These are phyloP conservation scores for Zarea fungicola DNA, from an alignment of 2,329 filamentous ascomycete genomes.

Conservation along the genomic window DNA sequence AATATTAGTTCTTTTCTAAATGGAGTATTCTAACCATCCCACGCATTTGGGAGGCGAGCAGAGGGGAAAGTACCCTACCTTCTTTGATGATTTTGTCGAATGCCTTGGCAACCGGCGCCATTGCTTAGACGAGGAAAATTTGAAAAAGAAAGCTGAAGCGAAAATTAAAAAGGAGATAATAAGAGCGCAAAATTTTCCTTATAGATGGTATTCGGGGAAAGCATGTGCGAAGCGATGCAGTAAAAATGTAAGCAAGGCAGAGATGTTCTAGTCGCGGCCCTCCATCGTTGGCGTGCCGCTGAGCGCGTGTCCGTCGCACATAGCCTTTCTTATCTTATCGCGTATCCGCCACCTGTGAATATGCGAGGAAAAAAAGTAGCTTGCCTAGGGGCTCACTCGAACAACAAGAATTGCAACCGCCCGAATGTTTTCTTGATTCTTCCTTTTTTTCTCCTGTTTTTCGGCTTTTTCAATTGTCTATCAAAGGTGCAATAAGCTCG, in stretches of 20 bases:
- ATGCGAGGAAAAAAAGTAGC: background rate
- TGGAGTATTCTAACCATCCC: background rate
- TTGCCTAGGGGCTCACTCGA: constrained; percentile 1
- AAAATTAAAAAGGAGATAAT: background rate
- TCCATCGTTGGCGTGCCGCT: background rate
- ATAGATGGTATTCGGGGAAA: no score
- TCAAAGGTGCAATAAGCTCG: no score
- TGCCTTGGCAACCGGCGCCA: constrained; percentile 15
- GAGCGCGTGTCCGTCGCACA: constrained; percentile 9
- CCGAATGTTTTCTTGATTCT: background rate
- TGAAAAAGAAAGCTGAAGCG: background rate
- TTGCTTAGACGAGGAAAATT: background rate
- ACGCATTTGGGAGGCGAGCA: background rate
- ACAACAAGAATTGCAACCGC: no score
- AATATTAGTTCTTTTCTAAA: no score
- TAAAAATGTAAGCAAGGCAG: background rate
- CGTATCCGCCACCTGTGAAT: background rate
- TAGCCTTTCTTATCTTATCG: constrained; percentile 14
- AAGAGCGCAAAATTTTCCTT: background rate
- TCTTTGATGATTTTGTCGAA: constrained; percentile 18
- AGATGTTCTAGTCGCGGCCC: background rate
- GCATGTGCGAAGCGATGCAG: background rate
- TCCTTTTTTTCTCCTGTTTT: background rate
- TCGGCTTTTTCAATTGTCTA: background rate
- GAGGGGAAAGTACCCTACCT: constrained; percentile 3